phyloP scores from a whole-genome alignment of 352 stramenopile species.

The Pythium sukuiense region DNA sequence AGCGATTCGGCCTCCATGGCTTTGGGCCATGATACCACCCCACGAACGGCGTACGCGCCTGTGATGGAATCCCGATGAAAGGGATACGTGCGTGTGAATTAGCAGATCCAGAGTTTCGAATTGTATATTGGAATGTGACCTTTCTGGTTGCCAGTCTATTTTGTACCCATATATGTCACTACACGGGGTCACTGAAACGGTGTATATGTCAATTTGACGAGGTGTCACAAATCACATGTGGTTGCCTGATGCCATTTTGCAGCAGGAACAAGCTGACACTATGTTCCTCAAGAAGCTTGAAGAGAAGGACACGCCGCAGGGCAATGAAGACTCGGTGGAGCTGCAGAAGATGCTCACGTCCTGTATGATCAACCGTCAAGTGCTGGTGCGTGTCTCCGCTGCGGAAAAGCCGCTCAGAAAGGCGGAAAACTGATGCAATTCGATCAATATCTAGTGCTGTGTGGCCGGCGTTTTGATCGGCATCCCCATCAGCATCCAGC shows the following conservation, averaged over 20 bases:
- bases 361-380: conserved; percentile 84
- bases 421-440: background rate
- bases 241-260: background rate
- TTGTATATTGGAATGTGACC: background rate
- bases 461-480: conserved; percentile 77
- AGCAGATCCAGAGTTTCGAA: background rate
- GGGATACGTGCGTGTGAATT: background rate
- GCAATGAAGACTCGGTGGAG: conserved; percentile 66
- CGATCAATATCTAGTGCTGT: conserved; percentile 45
- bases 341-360: conserved; percentile 84
- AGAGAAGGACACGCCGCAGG: conserved; percentile 48
- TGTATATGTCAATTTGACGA: background rate
- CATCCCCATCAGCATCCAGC: conserved; percentile 82
- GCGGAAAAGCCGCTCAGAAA: background rate
- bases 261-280: background rate
- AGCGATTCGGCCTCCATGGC: conserved; percentile 5
- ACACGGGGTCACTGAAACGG: background rate
- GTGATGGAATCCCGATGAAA: background rate
- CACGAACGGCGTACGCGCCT: conserved; percentile 11
- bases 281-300: conserved; percentile 63
- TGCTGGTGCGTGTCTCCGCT: conserved; percentile 46
- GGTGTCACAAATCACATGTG: conserved; percentile 1
- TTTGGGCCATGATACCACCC: conserved; percentile 5
- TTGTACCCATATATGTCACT: background rate
- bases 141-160: background rate